phyloP scores from a whole-genome alignment of 2,329 filamentous ascomycete species.

The Fusarium hainanense region DNA sequence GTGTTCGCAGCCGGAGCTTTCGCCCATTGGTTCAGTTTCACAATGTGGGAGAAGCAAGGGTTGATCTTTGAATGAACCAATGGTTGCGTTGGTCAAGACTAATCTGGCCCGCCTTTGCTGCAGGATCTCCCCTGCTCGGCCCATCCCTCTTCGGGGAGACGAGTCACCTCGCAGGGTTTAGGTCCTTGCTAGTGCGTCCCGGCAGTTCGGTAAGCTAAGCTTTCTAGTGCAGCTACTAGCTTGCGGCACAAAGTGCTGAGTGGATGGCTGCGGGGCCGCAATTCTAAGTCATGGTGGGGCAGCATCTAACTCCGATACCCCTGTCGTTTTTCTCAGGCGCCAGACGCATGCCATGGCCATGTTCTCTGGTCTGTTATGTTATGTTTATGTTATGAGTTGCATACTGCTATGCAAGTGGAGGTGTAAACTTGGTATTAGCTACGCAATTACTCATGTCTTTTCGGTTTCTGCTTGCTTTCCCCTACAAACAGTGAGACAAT shows the following conservation, averaged over 20 bases:
- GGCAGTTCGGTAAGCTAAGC: slow-evolving; percentile 52
- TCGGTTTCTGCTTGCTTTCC: slow-evolving; percentile 7
- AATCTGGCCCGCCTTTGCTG: neutral
- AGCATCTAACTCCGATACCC: slow-evolving; percentile 34
- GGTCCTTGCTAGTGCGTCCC: slow-evolving; percentile 49
- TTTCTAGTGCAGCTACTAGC: slow-evolving; percentile 28
- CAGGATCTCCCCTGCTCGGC: slow-evolving; percentile 25
- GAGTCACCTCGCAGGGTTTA: slow-evolving; percentile 12
- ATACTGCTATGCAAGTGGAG: slow-evolving; percentile 30
- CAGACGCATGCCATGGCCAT: slow-evolving; percentile 21
- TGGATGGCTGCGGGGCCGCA: slow-evolving; percentile 45
- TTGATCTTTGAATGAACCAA: slow-evolving; percentile 33
- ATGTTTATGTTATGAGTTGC: slow-evolving; percentile 40
- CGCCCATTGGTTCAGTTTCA: slow-evolving; percentile 43
- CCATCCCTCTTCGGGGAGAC: slow-evolving; percentile 9
- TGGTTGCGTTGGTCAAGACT: neutral
- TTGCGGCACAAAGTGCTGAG: slow-evolving; percentile 40
- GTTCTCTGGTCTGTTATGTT: slow-evolving; percentile 20
- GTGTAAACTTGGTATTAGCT: slow-evolving; percentile 29
- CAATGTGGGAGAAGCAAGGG: slow-evolving; percentile 11
- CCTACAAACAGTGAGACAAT: neutral
- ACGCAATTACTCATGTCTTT: slow-evolving; percentile 33
- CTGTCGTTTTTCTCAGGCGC: slow-evolving; percentile 38
- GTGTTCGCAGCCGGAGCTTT: slow-evolving; percentile 37
- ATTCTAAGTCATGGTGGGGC: slow-evolving; percentile 14